Evolutionary conservation across 2,329 filamentous ascomycete genomes (phyloP).

Genomic region (Fusarium kyushuense): DNA sequence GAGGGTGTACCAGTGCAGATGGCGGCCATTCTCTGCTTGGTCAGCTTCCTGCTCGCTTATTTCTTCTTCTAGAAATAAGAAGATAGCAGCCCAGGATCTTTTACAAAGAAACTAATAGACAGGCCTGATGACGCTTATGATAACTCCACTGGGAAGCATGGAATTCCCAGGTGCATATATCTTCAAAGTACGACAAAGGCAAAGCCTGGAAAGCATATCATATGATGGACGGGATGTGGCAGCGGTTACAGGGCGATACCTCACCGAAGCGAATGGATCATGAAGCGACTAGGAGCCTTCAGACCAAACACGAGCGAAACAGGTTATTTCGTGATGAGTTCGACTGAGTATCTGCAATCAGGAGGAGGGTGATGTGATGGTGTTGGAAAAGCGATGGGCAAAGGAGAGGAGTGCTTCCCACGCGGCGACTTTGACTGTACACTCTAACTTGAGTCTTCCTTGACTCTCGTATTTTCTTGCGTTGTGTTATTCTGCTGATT

Average conservation of each 20-base stretch:
- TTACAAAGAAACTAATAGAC: slow-evolving; percentile 34
- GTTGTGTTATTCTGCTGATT: slow-evolving; percentile 34
- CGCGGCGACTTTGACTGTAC: slow-evolving; percentile 42
- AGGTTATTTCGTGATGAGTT: background rate
- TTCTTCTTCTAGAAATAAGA: slow-evolving; percentile 82
- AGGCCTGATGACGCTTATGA: slow-evolving; percentile 40
- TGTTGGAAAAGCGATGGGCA: slow-evolving; percentile 32
- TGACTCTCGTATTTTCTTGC: slow-evolving; percentile 43
- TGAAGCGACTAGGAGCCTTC: background rate
- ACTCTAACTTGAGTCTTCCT: slow-evolving; percentile 41
- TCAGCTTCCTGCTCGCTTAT: slow-evolving; percentile 95
- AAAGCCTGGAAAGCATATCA: slow-evolving; percentile 38
- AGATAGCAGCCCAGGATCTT: slow-evolving; percentile 16
- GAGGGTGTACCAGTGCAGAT: slow-evolving; percentile 90
- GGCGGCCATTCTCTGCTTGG: slow-evolving; percentile 83
- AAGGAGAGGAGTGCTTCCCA: slow-evolving; percentile 23
- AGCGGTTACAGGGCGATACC: slow-evolving; percentile 22
- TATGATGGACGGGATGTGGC: slow-evolving; percentile 14
- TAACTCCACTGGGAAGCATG: slow-evolving; percentile 25
- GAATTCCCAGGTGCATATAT: slow-evolving; percentile 31
- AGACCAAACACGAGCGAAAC: background rate
- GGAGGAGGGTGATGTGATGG: slow-evolving; percentile 12
- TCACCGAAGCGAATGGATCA: slow-evolving; percentile 2
- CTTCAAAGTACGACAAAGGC: slow-evolving; percentile 14
- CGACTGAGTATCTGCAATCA: slow-evolving; percentile 1